Base-by-base conservation (phyloP, 805 yeast genomes). In the Clavispora asparagi region DNA sequence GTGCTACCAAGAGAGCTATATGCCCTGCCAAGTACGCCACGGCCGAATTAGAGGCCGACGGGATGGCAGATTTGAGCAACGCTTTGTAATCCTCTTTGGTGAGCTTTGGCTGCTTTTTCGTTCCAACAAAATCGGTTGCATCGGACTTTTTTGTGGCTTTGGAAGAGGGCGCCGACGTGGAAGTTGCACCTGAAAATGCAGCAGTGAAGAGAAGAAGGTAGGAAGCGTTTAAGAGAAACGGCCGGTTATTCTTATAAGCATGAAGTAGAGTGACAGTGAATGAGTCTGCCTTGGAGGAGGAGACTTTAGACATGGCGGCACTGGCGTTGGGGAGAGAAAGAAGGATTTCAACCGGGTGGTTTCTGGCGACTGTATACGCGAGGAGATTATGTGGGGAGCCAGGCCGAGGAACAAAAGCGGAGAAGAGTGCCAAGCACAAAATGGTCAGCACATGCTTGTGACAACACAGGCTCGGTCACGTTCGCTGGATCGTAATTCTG, bases 1-100 rank as follows among this genome's bases (percentile, higher is more conserved):
- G 75, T 5, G 77, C 52, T 3, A 86, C 74, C 39, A 91, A 70
- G 25, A 88, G 69, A 0, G 71, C 59, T 6, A 88, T 65, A 62
- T 88, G 92, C 0, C 77, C 53, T 0, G 62, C 48, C 32, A 87
- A 69, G 46, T 65, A 65, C 7, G 53, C 33, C 13, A 69, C 60
- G 6, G 73, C 62, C 12, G 61, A 51, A 50, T 68, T 62, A 6
- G 46, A 49, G 14, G 52, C 43, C 3, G 56, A 49, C 2, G 77
- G 77, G 6, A 70, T 52, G 3, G 74, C 71, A 7, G 74, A 59
- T 40, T 57, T 60, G 30, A 61, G 52, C n/a, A 72, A 53, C 23
- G 69, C 45, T 29, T 49, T 29, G 26, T 64, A 58, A 3, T 73
- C 60, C n/a, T 59, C 63, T 38, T 57, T 59, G 6, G 68, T 51